A percentile compares a stretch with the other conserved stretches of the same genome.
Evolutionary conservation across 345 rosid genomes (phyloP).

Genomic region (Camelina neglecta): DNA sequence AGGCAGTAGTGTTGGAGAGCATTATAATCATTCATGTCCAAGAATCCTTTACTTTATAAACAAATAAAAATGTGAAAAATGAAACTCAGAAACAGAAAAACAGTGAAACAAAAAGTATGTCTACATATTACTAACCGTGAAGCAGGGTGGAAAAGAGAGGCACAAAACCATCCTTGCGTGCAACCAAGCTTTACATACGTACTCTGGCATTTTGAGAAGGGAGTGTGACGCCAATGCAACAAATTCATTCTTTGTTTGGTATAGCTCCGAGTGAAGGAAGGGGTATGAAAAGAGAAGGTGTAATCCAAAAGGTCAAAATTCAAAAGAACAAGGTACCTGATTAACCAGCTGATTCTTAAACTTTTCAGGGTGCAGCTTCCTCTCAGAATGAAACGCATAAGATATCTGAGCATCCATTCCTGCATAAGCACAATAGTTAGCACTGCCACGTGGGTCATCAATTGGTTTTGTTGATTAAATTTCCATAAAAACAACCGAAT

Average conservation of each 20-base stretch:
- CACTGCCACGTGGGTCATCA: neutral
- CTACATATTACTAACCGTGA: slow-evolving; percentile 54
- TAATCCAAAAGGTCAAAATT: slow-evolving; percentile 4
- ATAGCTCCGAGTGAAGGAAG: neutral
- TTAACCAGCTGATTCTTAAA: slow-evolving; percentile 87
- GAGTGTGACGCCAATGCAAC: slow-evolving; percentile 29
- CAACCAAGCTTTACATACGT: slow-evolving; percentile 89
- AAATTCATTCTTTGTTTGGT: neutral
- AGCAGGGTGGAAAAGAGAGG: slow-evolving; percentile 76
- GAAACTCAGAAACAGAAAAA: slow-evolving; percentile 4
- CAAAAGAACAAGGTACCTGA: slow-evolving; percentile 63
- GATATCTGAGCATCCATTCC: slow-evolving; percentile 99
- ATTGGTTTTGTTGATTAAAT: neutral
- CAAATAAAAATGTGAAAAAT: slow-evolving; percentile 7
- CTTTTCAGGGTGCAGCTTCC: slow-evolving; percentile 86
- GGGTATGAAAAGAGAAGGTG: slow-evolving; percentile 1
- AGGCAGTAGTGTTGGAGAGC: slow-evolving; percentile 1
- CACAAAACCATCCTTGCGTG: slow-evolving; percentile 93
- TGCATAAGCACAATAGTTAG: slow-evolving; percentile 39
- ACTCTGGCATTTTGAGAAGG: slow-evolving; percentile 50
- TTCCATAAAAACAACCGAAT: neutral
- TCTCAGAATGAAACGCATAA: slow-evolving; percentile 84
- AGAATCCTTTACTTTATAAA: slow-evolving; percentile 4
- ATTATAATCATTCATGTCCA: slow-evolving; percentile 11
- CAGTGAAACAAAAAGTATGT: slow-evolving; percentile 5